Evolutionary conservation across 2,329 filamentous ascomycete species (phyloP), one percentile per base, ranked within the genome.

Genomic region (Didymella pinodella): DNA sequence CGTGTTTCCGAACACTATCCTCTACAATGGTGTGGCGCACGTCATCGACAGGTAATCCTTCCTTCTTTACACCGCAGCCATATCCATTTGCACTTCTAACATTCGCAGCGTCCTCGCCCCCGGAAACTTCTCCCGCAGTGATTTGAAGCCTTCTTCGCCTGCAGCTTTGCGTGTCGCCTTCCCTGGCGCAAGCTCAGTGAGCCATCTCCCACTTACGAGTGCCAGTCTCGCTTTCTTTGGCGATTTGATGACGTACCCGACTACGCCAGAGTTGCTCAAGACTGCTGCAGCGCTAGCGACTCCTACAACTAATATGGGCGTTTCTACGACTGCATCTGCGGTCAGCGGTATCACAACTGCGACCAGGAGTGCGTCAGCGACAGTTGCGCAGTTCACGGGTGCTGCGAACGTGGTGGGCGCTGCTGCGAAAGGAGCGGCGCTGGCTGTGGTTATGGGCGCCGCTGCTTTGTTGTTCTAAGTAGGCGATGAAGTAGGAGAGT

Each of bases 1-100:
- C 44, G 57, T 52, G 0, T 71, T 63, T 43, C 60, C 68, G 5
- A 70, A 72, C 40, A 67, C 45, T n/a, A 69, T 72, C 20, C 32
- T 72, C 20, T 70, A 59, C 43, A 72, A 71, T 20, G 69, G 69
- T 22, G 59, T 70, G 11, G 68, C 67, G 18, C 69, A 72, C 48
- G 66, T 70, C 1, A 64, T 72, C 18, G 69, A 72, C 50, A 61
- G 44, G 69, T 70, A 49, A 57, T 2, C 18, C 20, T 18, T 5
- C 20, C 12, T 14, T 18, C 3, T 28, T 14, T n/a, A 11, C 12
- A 14, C 14, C 31, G 12, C 31, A 32, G 16, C 10, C 26, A 18
- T 5, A 12, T 16, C 3, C 29, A 29, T 38, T 38, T 18, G 11
- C 16, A 22, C 18, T n/a, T 3, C 25, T 36, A 36, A 36, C 32